Evolutionary conservation across 23 red algal species (phyloP).

Genomic region (Agarophyton chilense): DNA sequence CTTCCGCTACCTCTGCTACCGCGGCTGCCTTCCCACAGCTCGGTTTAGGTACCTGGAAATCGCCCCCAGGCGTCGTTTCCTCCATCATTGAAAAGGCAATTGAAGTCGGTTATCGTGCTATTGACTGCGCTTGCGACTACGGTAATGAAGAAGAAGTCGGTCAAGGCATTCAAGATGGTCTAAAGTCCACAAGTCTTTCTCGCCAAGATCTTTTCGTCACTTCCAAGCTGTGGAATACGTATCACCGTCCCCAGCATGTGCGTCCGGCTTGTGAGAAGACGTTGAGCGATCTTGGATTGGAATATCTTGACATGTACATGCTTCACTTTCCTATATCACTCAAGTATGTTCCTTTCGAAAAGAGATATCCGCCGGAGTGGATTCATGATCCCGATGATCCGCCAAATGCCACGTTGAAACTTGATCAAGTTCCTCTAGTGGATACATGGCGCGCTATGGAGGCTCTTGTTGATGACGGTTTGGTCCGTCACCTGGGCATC

Average conservation of each 20-base stretch:
- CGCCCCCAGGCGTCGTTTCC: conserved; percentile 54
- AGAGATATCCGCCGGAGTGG: conserved; percentile 71
- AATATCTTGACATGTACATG: conserved; percentile 87
- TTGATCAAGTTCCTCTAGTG: conserved; percentile 47
- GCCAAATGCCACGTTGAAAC: conserved; percentile 21
- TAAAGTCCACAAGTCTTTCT: conserved; percentile 22
- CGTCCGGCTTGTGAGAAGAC: conserved; percentile 69
- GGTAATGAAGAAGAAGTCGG: conserved; percentile 87
- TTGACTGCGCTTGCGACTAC: conserved; percentile 90
- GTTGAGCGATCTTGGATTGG: conserved; percentile 64
- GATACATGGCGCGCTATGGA: conserved; percentile 93
- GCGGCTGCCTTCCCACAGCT: conserved; percentile 22
- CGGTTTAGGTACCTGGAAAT: conserved; percentile 89
- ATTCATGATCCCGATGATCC: conserved; percentile 48
- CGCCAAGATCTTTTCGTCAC: conserved; percentile 81
- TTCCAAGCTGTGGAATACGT: conserved; percentile 92
- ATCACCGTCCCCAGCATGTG: conserved; percentile 75
- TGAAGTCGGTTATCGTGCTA: conserved; percentile 69
- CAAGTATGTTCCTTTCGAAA: conserved; percentile 36
- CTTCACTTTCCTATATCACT: conserved; percentile 84
- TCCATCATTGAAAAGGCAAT: conserved; percentile 49
- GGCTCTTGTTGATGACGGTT: conserved; percentile 71
- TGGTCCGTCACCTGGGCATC: conserved; percentile 79
- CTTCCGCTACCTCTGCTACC: neutral
- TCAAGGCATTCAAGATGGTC: conserved; percentile 43